A percentile compares a stretch with the other conserved stretches of the same genome.
phyloP scores from a whole-genome alignment of 371 early-diverging fungal genomes.

The Dichotomocladium elegans region DNA sequence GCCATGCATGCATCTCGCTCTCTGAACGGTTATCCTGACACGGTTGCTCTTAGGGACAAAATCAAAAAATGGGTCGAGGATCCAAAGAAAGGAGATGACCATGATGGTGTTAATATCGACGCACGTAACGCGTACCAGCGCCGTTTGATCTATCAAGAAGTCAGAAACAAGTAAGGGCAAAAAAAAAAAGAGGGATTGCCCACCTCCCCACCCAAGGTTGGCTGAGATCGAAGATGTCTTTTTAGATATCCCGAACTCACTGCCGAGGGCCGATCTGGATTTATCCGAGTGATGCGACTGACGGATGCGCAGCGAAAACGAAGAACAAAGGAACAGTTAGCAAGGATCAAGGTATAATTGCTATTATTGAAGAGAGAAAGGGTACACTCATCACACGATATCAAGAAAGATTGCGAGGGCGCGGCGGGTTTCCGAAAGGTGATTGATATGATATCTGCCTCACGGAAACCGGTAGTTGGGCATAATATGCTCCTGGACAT shows the following conservation, averaged over 20 bases:
- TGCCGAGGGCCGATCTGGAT: slow-evolving; percentile 42
- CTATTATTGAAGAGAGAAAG: background rate
- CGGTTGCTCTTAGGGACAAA: slow-evolving; percentile 20
- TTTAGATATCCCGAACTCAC: slow-evolving; percentile 34
- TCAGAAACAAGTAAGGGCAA: slow-evolving; percentile 44
- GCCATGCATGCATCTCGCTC: background rate
- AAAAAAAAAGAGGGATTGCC: background rate
- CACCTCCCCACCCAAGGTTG: too few species aligned
- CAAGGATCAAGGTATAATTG: slow-evolving; percentile 5
- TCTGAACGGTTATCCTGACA: too few species aligned
- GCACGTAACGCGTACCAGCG: slow-evolving; percentile 56
- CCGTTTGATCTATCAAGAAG: slow-evolving; percentile 68
- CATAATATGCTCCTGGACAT: slow-evolving; percentile 86
- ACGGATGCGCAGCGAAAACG: slow-evolving; percentile 38
- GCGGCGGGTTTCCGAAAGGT: slow-evolving; percentile 77
- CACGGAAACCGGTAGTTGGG: slow-evolving; percentile 73
- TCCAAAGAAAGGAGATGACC: slow-evolving; percentile 19
- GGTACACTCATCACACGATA: background rate
- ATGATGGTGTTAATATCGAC: slow-evolving; percentile 44
- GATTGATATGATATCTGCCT: slow-evolving; percentile 68
- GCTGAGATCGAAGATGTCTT: background rate
- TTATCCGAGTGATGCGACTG: slow-evolving; percentile 36
- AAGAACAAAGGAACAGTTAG: slow-evolving; percentile 18
- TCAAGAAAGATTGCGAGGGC: slow-evolving; percentile 49
- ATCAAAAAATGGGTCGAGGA: slow-evolving; percentile 48